Conservation (phyloP, 78 protist genomes). For the Monocercomonoides exilis region DNA sequence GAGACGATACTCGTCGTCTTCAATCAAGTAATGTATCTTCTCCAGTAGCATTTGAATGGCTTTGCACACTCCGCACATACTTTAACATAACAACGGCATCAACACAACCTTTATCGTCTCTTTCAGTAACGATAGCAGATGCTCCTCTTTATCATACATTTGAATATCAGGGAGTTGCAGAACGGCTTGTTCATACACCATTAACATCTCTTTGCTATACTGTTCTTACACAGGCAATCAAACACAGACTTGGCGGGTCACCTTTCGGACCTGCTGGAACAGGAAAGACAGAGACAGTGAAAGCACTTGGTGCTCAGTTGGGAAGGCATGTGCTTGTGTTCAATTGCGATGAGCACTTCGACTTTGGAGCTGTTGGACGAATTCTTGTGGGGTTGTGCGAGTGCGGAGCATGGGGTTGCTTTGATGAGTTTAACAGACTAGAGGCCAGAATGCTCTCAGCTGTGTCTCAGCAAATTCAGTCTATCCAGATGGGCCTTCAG, state of each 20-base stretch:
- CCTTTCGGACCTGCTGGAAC: slow-evolving; percentile 98
- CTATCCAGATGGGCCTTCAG: slow-evolving; percentile 77
- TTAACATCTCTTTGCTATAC: slow-evolving; percentile 78
- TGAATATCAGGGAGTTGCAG: slow-evolving; percentile 93
- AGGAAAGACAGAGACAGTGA: slow-evolving; percentile 94
- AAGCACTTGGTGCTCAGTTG: slow-evolving; percentile 78
- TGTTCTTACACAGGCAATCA: slow-evolving; percentile 76
- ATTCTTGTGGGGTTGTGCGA: slow-evolving; percentile 94
- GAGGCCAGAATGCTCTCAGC: slow-evolving; percentile 96
- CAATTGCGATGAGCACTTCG: slow-evolving; percentile 93
- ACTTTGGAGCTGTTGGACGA: slow-evolving; percentile 86
- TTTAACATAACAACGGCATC: slow-evolving; percentile 31
- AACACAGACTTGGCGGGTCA: slow-evolving; percentile 80
- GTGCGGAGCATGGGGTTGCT: slow-evolving; percentile 98
- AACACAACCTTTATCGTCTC: slow-evolving; percentile 24
- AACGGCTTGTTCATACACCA: slow-evolving; percentile 86
- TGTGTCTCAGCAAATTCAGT: slow-evolving; percentile 93
- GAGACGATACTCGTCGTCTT: slow-evolving; percentile 64
- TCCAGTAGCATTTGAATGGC: slow-evolving; percentile 72
- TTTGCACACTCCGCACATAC: slow-evolving; percentile 77
- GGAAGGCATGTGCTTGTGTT: slow-evolving; percentile 86
- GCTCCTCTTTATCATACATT: slow-evolving; percentile 73
- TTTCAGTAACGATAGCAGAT: slow-evolving; percentile 71
- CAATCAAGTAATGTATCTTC: neutral
- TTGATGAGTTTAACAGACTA: slow-evolving; percentile 95